Evolutionary conservation across 495 filamentous ascomycete species (phyloP).

Genomic region (Penicillium crystallinum): DNA sequence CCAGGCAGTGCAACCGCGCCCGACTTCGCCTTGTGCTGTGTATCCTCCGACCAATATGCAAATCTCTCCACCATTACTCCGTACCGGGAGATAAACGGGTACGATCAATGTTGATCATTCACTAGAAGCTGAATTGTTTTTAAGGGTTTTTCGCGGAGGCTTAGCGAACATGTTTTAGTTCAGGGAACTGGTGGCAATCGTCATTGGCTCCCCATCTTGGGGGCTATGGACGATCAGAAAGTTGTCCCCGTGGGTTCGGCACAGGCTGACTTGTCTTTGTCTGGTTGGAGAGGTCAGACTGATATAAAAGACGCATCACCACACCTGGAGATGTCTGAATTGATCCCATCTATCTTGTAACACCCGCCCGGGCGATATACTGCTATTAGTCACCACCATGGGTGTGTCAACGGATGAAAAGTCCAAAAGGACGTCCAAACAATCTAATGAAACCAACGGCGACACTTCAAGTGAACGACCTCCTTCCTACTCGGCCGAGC

Average conservation of each 20-base stretch:
- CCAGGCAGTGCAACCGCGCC: constrained; percentile 7
- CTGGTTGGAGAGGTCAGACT: too few relatives aligned
- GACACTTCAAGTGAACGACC: constrained; percentile 7
- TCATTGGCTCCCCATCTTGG: not conserved
- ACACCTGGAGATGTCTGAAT: too few relatives aligned
- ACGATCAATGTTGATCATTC: not conserved
- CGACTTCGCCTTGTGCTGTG: not conserved
- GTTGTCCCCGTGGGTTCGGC: not conserved
- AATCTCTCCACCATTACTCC: not conserved
- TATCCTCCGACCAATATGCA: not conserved
- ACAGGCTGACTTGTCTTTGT: not conserved
- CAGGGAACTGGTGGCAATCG: not conserved
- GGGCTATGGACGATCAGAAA: not conserved
- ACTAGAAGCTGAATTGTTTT: not conserved
- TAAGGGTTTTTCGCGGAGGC: not conserved
- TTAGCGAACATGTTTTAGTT: not conserved
- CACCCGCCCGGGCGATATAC: too few relatives aligned
- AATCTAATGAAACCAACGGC: not conserved
- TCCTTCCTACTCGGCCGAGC: constrained; percentile 13
- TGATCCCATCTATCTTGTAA: too few relatives aligned
- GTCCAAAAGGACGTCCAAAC: constrained; percentile 10
- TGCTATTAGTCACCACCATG: constrained; percentile 3
- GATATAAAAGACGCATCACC: not conserved
- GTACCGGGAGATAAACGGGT: not conserved
- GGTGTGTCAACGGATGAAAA: constrained; percentile 10